phyloP scores from a whole-genome alignment of 371 early-diverging fungal species.

The Capniomyces stellatus region DNA sequence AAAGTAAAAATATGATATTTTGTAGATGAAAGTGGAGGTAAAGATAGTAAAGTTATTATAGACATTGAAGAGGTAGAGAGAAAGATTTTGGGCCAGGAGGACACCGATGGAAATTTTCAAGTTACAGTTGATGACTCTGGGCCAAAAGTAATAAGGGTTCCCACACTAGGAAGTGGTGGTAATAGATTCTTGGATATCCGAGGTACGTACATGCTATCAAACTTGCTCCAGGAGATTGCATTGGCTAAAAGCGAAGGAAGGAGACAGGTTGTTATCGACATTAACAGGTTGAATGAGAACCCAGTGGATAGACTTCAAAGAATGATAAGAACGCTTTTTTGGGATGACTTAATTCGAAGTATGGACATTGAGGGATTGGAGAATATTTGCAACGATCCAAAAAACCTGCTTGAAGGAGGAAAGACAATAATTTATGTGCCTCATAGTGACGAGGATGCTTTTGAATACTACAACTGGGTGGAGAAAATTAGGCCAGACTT shows the following conservation, averaged over 20 bases:
- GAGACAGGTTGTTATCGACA: slow-evolving; percentile 68
- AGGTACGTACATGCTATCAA: slow-evolving; percentile 87
- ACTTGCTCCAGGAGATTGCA: slow-evolving; percentile 85
- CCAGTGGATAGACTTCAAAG: slow-evolving; percentile 79
- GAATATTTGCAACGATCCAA: slow-evolving; percentile 83
- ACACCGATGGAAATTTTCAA: slow-evolving; percentile 86
- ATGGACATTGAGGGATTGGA: slow-evolving; percentile 85
- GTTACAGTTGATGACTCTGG: slow-evolving; percentile 86
- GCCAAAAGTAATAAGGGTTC: slow-evolving; percentile 72
- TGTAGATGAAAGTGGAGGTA: not conserved
- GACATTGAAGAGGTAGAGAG: slow-evolving; percentile 71
- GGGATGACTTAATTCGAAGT: slow-evolving; percentile 84
- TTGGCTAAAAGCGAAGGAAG: slow-evolving; percentile 74
- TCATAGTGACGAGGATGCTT: slow-evolving; percentile 49
- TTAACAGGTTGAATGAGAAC: slow-evolving; percentile 76
- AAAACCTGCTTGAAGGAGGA: slow-evolving; percentile 36
- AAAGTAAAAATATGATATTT: too few species aligned
- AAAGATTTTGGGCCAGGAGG: slow-evolving; percentile 74
- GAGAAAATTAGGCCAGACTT: slow-evolving; percentile 47
- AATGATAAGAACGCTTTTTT: slow-evolving; percentile 79
- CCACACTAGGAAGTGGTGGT: slow-evolving; percentile 74
- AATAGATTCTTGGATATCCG: slow-evolving; percentile 73
- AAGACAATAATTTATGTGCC: slow-evolving; percentile 60
- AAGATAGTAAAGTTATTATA: slow-evolving; percentile 13
- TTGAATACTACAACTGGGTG: slow-evolving; percentile 59